phyloP scores from a whole-genome alignment of 2,329 filamentous ascomycete species.

The Fusarium mundagurra region DNA sequence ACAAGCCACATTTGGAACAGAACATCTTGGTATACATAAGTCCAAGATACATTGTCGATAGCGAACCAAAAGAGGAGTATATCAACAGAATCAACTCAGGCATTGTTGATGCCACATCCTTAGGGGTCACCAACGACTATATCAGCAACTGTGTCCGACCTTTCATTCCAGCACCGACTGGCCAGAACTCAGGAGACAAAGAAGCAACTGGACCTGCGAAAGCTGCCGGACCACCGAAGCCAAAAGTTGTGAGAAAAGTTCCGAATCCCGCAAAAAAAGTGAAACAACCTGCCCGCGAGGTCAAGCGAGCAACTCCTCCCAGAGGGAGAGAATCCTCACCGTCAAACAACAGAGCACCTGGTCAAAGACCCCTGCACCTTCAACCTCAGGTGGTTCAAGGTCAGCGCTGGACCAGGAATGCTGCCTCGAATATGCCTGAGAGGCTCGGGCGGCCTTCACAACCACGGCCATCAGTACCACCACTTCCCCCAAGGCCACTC shows the following conservation, averaged over 20 bases:
- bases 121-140: conserved; percentile 50
- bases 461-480: conserved; percentile 15
- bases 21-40: conserved; percentile 55
- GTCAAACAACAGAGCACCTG: conserved; percentile 27
- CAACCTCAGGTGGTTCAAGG: conserved; percentile 2
- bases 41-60: conserved; percentile 45
- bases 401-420: conserved; percentile 5
- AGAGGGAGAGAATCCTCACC: conserved; percentile 40
- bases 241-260: conserved; percentile 31
- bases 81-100: conserved; percentile 52
- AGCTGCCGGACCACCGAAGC: conserved; percentile 6
- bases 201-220: background rate
- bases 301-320: conserved; percentile 21
- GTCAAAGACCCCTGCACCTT: background rate
- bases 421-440: conserved; percentile 3
- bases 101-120: conserved; percentile 47
- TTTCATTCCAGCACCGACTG: conserved; percentile 44
- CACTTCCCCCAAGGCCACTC: conserved; percentile 28
- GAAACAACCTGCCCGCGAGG: conserved; percentile 26
- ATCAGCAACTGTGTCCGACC: conserved; percentile 51
- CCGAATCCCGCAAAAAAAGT: conserved; percentile 17
- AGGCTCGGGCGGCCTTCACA: conserved; percentile 5
- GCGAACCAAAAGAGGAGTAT: conserved; percentile 52
- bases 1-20: conserved; percentile 40
- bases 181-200: conserved; percentile 19